Conservation (phyloP, 768 basidiomycete species). For the Phlebiopsis gigantea region DNA sequence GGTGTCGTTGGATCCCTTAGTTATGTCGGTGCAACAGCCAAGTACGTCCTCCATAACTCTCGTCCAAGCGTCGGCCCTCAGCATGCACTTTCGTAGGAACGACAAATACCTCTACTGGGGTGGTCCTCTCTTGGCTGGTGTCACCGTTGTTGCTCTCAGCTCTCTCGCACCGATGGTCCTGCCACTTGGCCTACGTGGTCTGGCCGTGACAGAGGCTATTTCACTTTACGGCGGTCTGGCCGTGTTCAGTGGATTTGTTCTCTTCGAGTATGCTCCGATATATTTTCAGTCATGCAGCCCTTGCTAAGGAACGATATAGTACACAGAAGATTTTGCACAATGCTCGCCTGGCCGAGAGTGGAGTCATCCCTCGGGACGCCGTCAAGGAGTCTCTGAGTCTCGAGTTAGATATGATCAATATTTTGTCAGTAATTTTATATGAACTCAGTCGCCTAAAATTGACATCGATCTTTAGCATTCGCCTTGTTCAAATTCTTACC, state of each 20-base stretch:
- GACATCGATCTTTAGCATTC: conserved; percentile 43
- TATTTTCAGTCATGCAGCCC: background rate
- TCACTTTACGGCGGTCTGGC: conserved; percentile 86
- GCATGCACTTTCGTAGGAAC: conserved; percentile 31
- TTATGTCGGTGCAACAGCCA: conserved; percentile 86
- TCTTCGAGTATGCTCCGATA: conserved; percentile 63
- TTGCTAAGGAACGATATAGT: conserved; percentile 31
- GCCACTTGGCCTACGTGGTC: conserved; percentile 73
- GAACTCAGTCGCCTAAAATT: background rate
- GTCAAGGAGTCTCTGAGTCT: conserved; percentile 73
- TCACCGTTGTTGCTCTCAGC: conserved; percentile 82
- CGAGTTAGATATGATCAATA: conserved; percentile 87
- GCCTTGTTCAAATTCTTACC: conserved; percentile 73
- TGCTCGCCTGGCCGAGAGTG: conserved; percentile 67
- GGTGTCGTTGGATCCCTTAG: conserved; percentile 83
- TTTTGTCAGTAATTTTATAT: conserved; percentile 51
- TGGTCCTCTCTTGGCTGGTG: conserved; percentile 82
- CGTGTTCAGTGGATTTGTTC: conserved; percentile 81
- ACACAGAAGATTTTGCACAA: conserved; percentile 83
- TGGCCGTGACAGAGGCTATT: conserved; percentile 72
- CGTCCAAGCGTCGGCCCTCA: background rate
- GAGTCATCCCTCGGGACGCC: conserved; percentile 64
- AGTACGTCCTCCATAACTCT: conserved; percentile 32
- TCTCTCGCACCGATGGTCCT: conserved; percentile 87
- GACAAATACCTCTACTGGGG: conserved; percentile 86